phyloP scores from a whole-genome alignment of 2,329 filamentous ascomycete species.

The Ascochyta viciae-villosae region DNA sequence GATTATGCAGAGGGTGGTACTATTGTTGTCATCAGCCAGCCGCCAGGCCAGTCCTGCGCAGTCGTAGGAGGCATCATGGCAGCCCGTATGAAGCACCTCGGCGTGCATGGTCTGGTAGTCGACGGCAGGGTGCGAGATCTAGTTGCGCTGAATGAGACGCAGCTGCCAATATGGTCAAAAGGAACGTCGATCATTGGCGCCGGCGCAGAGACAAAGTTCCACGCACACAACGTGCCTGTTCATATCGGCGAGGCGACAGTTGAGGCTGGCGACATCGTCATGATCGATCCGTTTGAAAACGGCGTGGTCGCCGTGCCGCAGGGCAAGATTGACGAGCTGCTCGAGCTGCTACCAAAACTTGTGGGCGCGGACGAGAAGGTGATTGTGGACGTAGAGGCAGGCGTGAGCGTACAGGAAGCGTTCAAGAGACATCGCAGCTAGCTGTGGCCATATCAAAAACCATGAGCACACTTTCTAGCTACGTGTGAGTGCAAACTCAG shows the following conservation, averaged over 20 bases:
- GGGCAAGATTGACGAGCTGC: slow-evolving; percentile 64
- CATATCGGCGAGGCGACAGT: slow-evolving; percentile 48
- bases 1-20: slow-evolving; percentile 67
- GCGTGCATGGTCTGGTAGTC: slow-evolving; percentile 69
- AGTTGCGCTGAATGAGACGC: slow-evolving; percentile 62
- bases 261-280: slow-evolving; percentile 67
- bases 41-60: slow-evolving; percentile 70
- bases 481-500: not conserved
- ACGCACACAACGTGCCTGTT: slow-evolving; percentile 57
- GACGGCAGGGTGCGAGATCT: slow-evolving; percentile 73
- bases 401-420: slow-evolving; percentile 69
- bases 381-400: slow-evolving; percentile 66
- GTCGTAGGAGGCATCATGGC: slow-evolving; percentile 81
- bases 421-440: slow-evolving; percentile 63
- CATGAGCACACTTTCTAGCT: not conserved
- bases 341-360: slow-evolving; percentile 62
- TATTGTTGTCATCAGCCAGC: slow-evolving; percentile 72
- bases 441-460: not conserved
- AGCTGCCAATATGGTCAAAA: slow-evolving; percentile 66
- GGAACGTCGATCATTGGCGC: slow-evolving; percentile 66
- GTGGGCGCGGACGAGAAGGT: slow-evolving; percentile 54
- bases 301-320: slow-evolving; percentile 73
- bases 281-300: slow-evolving; percentile 70
- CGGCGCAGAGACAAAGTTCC: slow-evolving; percentile 63
- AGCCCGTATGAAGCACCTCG: slow-evolving; percentile 68